Base-by-base conservation (phyloP, 192 early-diverging fungal genomes). In the Dispira simplex region DNA sequence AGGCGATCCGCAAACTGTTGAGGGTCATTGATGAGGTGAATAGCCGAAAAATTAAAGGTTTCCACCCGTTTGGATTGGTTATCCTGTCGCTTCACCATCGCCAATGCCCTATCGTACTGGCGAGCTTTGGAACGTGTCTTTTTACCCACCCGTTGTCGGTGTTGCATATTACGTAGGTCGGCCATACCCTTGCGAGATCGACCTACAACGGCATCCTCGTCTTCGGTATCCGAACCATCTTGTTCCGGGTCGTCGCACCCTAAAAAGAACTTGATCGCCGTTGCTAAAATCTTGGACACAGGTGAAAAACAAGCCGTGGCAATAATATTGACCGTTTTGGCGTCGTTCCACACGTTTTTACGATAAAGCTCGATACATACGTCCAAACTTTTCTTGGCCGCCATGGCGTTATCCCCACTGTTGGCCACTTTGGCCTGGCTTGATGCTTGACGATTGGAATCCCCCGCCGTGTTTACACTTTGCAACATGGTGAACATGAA, bases 251-350 rank as follows among this genome's bases (percentile, higher is more conserved):
- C 85, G 45, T 88, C 81, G 55, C 81, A 83, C 59, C 88, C 90
- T 64, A 98, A 77, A 68, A 98, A 98, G 70, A 99, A 99, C 62
- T 94, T 86, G 9, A 97, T 71, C 1, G 95, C 97, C 1, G 92
- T 92, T 20, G 92, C 85, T 66, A 88, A 85, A 44, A 99, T 80
- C 72, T 99, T 99, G 71, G 89, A 78, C 11, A 85, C 82, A 26
- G 85, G 84, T 46, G 91, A 95, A 64, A 97, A 94, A 73, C 92
- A 96, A 11, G 95, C 95, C 68, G 95, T 90, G 16, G 90, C 87
- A 72, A 99, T 90, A 18, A 99, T 91, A 73, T 99, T 99, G 65
- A 96, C 93, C 20, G 97, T 98, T 79, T 99, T 99, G 48, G 88
- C 84, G 72, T 98, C 97, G 65, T 94, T 92, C 93, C 97, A 99